A percentile compares a stretch with the other conserved stretches of the same genome.
Conservation (phyloP, 805 yeast species). For the Myxozyma monticola region DNA sequence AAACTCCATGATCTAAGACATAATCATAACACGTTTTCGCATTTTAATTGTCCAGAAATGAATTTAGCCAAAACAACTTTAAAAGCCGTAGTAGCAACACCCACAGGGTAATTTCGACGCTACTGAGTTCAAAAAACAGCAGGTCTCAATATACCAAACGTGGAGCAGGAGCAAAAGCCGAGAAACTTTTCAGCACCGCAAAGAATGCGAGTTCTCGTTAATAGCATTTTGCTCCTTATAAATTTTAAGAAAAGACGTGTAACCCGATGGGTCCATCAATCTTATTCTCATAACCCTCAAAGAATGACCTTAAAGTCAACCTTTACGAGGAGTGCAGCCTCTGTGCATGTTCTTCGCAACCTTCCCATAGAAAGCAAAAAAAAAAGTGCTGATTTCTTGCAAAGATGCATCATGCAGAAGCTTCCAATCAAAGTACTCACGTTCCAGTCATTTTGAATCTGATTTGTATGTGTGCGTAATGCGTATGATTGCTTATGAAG, state of each 20-base stretch:
- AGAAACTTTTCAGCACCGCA: conserved; percentile 16
- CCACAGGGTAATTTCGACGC: no score
- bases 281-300: conserved; percentile 24
- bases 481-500: no score
- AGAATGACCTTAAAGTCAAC: not conserved
- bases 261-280: not conserved
- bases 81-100: conserved; percentile 29
- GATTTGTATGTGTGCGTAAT: not conserved
- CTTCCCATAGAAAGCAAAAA: not conserved
- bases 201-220: conserved; percentile 6
- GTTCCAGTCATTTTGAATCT: conserved; percentile 27
- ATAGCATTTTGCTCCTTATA: not conserved
- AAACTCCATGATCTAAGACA: not conserved
- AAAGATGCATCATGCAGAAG: not conserved
- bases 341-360: no score
- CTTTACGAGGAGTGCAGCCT: no score
- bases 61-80: conserved; percentile 28
- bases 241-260: conserved; percentile 23
- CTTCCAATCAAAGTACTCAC: conserved; percentile 10
- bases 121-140: not conserved
- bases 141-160: no score
- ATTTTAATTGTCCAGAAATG: conserved; percentile 24
- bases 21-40: conserved; percentile 6
- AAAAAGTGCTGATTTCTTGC: no score
- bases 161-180: conserved; percentile 4